Evolutionary conservation across 176 grass and related monocot species (phyloP).

Genomic region (Thalia dealbata): DNA sequence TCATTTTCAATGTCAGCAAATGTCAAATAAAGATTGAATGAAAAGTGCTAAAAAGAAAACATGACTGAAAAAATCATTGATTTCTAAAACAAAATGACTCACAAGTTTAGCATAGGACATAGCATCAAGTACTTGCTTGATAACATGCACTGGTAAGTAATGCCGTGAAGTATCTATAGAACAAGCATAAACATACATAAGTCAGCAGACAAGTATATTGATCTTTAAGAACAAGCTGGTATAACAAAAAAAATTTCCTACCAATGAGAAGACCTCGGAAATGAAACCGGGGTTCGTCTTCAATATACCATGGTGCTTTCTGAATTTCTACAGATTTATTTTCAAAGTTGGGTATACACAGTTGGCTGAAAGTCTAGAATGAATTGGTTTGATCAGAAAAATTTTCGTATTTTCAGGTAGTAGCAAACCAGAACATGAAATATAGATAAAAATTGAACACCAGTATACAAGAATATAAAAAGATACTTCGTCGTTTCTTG

Average conservation of each 20-base stretch:
- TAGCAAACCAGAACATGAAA: not conserved
- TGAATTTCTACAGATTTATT: conserved; percentile 76
- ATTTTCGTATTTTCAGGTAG: not conserved
- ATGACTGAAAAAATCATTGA: conserved; percentile 9
- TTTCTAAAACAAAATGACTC: conserved; percentile 21
- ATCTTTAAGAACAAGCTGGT: not conserved
- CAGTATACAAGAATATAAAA: not conserved
- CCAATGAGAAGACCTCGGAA: conserved; percentile 79
- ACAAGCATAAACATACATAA: conserved; percentile 5
- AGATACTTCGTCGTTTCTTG: not conserved
- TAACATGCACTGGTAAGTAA: conserved; percentile 74
- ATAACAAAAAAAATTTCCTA: conserved; percentile 18
- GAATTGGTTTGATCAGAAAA: not conserved
- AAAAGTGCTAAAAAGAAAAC: not conserved
- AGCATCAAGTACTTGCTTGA: conserved; percentile 82
- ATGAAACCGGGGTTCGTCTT: conserved; percentile 80
- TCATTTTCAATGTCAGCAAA: conserved; percentile 40
- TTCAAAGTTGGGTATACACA: conserved; percentile 78
- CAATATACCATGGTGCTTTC: conserved; percentile 77
- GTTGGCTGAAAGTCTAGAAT: conserved; percentile 85
- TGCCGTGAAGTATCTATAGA: conserved; percentile 81
- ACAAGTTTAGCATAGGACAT: conserved; percentile 99
- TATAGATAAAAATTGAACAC: not conserved
- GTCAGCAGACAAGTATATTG: not conserved
- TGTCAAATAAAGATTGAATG: conserved; percentile 10